Evolutionary conservation across 169 alveolate genomes (phyloP).

Genomic region (Eimeria acervulina): DNA sequence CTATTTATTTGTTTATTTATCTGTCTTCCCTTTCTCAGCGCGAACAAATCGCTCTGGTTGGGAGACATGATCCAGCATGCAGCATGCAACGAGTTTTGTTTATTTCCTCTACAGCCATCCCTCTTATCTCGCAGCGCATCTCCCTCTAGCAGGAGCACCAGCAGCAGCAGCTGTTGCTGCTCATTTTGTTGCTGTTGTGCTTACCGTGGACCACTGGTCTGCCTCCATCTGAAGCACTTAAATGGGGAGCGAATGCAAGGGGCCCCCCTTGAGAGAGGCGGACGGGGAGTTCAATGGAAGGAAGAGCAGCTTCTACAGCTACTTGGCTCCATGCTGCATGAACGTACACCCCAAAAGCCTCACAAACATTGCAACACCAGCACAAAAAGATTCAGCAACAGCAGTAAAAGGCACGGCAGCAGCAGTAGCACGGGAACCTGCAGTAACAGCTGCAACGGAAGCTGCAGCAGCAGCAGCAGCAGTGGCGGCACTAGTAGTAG

Average conservation of each 20-base stretch:
- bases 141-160: background rate
- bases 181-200: background rate
- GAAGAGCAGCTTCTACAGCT: constrained; percentile 52
- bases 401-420: background rate
- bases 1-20: too few relatives aligned
- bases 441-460: background rate
- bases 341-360: background rate
- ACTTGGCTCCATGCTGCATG: constrained; percentile 70
- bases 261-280: constrained; percentile 49
- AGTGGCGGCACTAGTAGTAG: background rate
- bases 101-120: background rate
- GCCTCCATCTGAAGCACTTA: constrained; percentile 53
- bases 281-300: constrained; percentile 40
- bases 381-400: background rate
- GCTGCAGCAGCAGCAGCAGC: constrained; percentile 12
- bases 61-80: too few relatives aligned
- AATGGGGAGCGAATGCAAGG: background rate
- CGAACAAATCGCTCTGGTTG: too few relatives aligned
- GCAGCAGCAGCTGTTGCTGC: background rate
- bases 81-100: too few relatives aligned
- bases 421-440: background rate
- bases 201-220: constrained; percentile 75
- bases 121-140: too few relatives aligned
- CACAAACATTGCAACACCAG: background rate
- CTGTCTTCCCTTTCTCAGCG: too few relatives aligned